A percentile compares a stretch with the other conserved stretches of the same genome.
These are phyloP conservation scores for Xylaria sp. DNA, from an alignment of 495 filamentous ascomycete genomes.

Conservation along the genomic window DNA sequence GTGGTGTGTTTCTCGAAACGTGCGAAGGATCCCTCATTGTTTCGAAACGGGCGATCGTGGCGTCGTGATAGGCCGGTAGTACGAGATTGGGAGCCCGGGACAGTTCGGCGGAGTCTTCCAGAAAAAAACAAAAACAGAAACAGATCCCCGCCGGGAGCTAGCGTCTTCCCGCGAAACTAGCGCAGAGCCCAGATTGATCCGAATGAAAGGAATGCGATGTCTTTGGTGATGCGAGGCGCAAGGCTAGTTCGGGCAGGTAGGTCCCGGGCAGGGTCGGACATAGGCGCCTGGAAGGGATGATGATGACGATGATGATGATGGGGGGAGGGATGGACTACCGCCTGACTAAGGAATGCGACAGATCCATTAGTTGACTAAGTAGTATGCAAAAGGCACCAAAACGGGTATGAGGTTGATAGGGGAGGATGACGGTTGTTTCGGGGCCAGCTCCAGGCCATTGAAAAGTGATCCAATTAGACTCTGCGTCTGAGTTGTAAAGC, in stretches of 20 bases:
- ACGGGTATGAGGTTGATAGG: background rate
- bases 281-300: conserved; percentile 6
- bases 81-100: background rate
- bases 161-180: conserved; percentile 7
- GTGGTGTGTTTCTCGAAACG: conserved; percentile 22
- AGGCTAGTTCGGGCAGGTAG: conserved; percentile 11
- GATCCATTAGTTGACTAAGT: background rate
- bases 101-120: background rate
- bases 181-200: background rate
- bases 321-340: conserved; percentile 7
- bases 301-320: no score
- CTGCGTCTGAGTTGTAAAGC: background rate
- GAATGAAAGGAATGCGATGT: conserved; percentile 7
- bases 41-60: conserved; percentile 23
- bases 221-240: conserved; percentile 8
- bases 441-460: background rate
- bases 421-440: background rate
- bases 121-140: conserved; percentile 14
- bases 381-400: background rate
- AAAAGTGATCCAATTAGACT: background rate
- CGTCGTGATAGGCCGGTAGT: conserved; percentile 15
- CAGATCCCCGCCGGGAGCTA: conserved; percentile 18
- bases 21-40: conserved; percentile 8
- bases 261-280: background rate
- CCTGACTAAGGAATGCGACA: conserved; percentile 13